phyloP scores from a whole-genome alignment of 1,139 yeast genomes.

The Chernovozyma sophiae-reginae region DNA sequence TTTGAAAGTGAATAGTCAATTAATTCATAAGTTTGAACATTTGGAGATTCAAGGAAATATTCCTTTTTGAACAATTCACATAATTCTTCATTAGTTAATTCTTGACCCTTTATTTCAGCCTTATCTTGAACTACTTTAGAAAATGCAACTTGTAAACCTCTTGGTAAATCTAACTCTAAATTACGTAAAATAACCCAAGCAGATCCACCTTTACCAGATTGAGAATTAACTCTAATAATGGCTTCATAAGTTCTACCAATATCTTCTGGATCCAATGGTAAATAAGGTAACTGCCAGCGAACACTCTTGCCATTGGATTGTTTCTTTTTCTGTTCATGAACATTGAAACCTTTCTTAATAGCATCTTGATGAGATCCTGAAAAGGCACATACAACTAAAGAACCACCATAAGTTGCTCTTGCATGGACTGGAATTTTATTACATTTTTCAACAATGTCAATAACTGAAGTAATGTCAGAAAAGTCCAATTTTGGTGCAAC shows the following conservation, averaged over 20 bases:
- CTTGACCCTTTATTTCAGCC: slow-evolving; percentile 84
- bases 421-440: slow-evolving; percentile 92
- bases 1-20: slow-evolving; percentile 48
- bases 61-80: slow-evolving; percentile 68
- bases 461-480: slow-evolving; percentile 74
- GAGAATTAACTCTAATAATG: slow-evolving; percentile 94
- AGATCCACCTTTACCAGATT: slow-evolving; percentile 98
- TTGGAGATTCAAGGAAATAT: slow-evolving; percentile 50
- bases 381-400: slow-evolving; percentile 93
- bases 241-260: slow-evolving; percentile 97
- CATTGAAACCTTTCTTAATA: slow-evolving; percentile 87
- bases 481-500: slow-evolving; percentile 82
- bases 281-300: slow-evolving; percentile 84
- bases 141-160: slow-evolving; percentile 86
- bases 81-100: slow-evolving; percentile 73
- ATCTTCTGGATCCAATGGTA: slow-evolving; percentile 95
- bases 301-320: slow-evolving; percentile 28
- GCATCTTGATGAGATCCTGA: slow-evolving; percentile 98
- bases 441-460: slow-evolving; percentile 86
- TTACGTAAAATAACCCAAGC: slow-evolving; percentile 93
- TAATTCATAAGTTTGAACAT: slow-evolving; percentile 34
- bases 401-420: slow-evolving; percentile 96
- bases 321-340: slow-evolving; percentile 40
- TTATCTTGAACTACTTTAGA: slow-evolving; percentile 76
- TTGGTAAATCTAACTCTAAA: slow-evolving; percentile 87